These are phyloP conservation scores for Lentinula raphanica DNA, from an alignment of 768 basidiomycete species.

Conservation along the genomic window DNA sequence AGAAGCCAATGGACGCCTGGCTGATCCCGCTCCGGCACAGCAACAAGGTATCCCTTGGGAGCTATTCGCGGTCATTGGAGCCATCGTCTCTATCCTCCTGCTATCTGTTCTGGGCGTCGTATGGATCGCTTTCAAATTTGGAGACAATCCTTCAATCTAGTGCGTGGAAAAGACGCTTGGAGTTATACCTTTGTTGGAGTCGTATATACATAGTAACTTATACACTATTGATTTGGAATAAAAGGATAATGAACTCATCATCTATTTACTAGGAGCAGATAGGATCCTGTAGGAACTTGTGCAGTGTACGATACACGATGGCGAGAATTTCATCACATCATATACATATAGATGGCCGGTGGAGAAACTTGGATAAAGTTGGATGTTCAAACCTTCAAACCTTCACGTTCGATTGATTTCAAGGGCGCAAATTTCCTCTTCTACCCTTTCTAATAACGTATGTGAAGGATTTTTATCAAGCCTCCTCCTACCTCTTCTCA, in stretches of 20 bases:
- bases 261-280: too few species aligned
- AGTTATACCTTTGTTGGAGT: not conserved
- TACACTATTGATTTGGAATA: not conserved
- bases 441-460: too few species aligned
- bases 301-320: not conserved
- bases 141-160: not conserved
- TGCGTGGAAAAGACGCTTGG: not conserved
- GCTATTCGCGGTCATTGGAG: not conserved
- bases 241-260: too few species aligned
- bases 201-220: slow-evolving; percentile 2
- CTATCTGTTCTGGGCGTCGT: not conserved
- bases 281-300: too few species aligned
- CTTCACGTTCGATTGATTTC: too few species aligned
- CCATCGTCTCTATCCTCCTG: not conserved
- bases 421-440: too few species aligned
- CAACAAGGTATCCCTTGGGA: slow-evolving; percentile 2
- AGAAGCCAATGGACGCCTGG: slow-evolving; percentile 7
- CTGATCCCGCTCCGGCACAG: not conserved
- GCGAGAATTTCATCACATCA: too few species aligned
- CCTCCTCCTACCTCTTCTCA: too few species aligned
- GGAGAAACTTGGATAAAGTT: too few species aligned
- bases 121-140: slow-evolving; percentile 1
- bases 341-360: too few species aligned
- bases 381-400: too few species aligned
- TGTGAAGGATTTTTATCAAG: too few species aligned